Conservation (phyloP, 139 green algal species). For the Chlorella sp. region DNA sequence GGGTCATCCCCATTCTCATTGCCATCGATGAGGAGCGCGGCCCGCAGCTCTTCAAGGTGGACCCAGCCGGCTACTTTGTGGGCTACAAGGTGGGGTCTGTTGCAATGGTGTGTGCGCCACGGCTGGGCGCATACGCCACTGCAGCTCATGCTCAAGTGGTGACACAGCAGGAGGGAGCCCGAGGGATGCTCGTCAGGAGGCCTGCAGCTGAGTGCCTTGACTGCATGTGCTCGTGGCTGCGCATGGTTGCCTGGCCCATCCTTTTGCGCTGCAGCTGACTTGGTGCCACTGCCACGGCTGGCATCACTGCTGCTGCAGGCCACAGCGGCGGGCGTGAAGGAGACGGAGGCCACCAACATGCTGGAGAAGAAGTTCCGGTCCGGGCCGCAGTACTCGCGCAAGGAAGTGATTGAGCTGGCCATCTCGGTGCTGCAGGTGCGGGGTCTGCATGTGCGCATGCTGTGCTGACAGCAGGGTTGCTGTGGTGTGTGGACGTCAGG, state of each 20-base stretch:
- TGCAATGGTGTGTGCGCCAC: too few relatives aligned
- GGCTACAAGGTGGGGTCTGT: conserved; percentile 90
- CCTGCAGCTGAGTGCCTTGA: too few relatives aligned
- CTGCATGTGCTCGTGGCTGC: too few relatives aligned
- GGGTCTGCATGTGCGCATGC: background rate
- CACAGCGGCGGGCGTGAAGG: conserved; percentile 92
- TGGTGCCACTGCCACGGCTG: background rate
- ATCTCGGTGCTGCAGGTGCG: conserved; percentile 77
- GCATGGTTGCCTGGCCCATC: too few relatives aligned
- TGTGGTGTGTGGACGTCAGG: too few relatives aligned
- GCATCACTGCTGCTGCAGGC: conserved; percentile 55
- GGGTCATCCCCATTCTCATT: conserved; percentile 90
- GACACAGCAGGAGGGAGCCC: too few relatives aligned
- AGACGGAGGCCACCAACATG: conserved; percentile 95
- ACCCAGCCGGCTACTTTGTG: conserved; percentile 98
- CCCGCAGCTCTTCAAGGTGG: conserved; percentile 97
- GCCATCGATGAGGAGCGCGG: conserved; percentile 96
- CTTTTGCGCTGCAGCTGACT: too few relatives aligned
- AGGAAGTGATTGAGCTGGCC: conserved; percentile 82
- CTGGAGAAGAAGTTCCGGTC: conserved; percentile 97
- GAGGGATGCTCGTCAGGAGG: too few relatives aligned
- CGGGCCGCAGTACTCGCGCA: conserved; percentile 37
- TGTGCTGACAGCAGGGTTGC: background rate
- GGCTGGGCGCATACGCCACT: too few relatives aligned
- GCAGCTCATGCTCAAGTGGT: too few relatives aligned